Conservation (phyloP, 1,284 basidiomycete genomes). For the Ceratobasidium sp. region DNA sequence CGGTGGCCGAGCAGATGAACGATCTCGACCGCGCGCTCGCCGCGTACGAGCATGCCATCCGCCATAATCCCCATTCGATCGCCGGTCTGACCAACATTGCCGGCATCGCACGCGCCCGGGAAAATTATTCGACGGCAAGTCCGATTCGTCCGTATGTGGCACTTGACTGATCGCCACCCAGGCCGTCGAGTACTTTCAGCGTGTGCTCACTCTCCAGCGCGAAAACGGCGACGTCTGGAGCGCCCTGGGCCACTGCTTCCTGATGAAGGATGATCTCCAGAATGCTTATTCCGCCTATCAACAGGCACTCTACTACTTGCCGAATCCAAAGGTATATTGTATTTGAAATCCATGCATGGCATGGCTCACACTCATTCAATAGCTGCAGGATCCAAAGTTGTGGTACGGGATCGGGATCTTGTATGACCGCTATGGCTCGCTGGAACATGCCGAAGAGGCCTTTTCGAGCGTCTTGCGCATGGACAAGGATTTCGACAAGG, state of each 20-base stretch:
- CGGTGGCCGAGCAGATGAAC: constrained; percentile 88
- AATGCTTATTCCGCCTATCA: constrained; percentile 99
- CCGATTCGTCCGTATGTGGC: constrained; percentile 48
- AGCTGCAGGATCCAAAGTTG: constrained; percentile 83
- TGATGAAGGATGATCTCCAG: constrained; percentile 99
- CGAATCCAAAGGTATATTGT: constrained; percentile 81
- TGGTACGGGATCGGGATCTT: constrained; percentile 99
- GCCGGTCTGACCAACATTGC: constrained; percentile 88
- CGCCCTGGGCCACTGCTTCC: constrained; percentile 92
- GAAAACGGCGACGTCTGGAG: constrained; percentile 96
- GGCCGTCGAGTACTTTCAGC: constrained; percentile 95
- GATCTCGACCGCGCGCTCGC: constrained; percentile 86
- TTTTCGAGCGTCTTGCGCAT: constrained; percentile 95
- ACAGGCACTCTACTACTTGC: constrained; percentile 93
- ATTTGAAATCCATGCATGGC: constrained; percentile 13
- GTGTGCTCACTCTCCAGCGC: constrained; percentile 83
- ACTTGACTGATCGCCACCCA: constrained; percentile 51
- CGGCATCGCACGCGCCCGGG: constrained; percentile 85
- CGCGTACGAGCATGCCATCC: constrained; percentile 89
- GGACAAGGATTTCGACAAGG: constrained; percentile 97
- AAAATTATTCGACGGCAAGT: constrained; percentile 80
- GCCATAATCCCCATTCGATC: constrained; percentile 88
- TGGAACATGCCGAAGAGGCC: constrained; percentile 98
- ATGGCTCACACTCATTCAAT: constrained; percentile 36
- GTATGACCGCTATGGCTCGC: constrained; percentile 96